Conservation (phyloP, 2,329 filamentous ascomycete species). For the Alternaria infectoria region DNA sequence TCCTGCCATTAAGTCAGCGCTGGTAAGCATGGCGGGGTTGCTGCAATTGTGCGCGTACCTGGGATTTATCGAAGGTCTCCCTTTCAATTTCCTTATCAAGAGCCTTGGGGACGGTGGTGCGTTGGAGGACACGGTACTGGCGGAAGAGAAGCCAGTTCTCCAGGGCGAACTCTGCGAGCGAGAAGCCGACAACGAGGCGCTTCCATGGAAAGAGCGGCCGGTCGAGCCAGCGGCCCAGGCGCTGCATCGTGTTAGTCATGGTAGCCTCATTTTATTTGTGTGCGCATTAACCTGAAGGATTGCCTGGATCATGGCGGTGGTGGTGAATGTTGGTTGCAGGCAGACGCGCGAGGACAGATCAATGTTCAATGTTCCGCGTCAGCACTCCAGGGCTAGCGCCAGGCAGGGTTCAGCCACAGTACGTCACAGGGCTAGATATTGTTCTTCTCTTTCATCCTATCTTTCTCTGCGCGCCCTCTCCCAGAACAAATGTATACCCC, state of each 20-base stretch:
- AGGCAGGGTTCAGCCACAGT: conserved; percentile 2
- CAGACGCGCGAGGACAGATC: conserved; percentile 33
- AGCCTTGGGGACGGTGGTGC: conserved; percentile 81
- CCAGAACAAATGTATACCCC: background rate
- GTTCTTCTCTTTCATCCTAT: background rate
- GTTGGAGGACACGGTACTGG: conserved; percentile 86
- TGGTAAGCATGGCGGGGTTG: background rate
- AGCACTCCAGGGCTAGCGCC: conserved; percentile 13
- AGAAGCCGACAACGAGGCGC: conserved; percentile 93
- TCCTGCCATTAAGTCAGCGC: conserved; percentile 55
- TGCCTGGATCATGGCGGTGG: conserved; percentile 45
- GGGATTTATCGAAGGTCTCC: conserved; percentile 91
- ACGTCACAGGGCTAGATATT: background rate
- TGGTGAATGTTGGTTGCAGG: conserved; percentile 8
- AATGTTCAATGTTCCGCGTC: conserved; percentile 4
- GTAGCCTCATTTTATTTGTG: background rate
- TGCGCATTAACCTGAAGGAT: conserved; percentile 37
- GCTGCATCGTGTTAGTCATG: conserved; percentile 46
- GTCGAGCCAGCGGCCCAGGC: conserved; percentile 85
- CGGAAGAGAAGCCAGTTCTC: conserved; percentile 88
- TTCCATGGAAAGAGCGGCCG: conserved; percentile 97
- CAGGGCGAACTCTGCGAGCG: conserved; percentile 85
- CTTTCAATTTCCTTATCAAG: conserved; percentile 86
- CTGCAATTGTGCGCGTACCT: conserved; percentile 52
- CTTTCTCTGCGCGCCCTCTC: background rate